Conservation (phyloP, 176 grass and related monocot species). For the Chrysopogon serrulatus region DNA sequence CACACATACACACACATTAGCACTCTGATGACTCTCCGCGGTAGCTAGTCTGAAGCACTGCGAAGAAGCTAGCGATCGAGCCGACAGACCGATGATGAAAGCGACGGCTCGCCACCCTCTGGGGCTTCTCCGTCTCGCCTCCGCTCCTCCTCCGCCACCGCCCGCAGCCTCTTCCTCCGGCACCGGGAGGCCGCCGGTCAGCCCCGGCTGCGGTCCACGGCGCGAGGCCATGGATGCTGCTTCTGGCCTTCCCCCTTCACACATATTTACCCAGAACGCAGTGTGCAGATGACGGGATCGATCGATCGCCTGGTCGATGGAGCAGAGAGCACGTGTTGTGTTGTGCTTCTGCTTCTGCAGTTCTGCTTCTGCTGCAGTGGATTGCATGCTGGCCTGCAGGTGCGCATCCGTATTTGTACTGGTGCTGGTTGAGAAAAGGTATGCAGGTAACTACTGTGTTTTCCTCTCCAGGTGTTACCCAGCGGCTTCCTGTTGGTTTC, state of each 20-base stretch:
- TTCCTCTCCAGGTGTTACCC: neutral
- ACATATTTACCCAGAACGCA: neutral
- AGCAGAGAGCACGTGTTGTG: neutral
- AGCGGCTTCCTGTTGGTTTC: neutral
- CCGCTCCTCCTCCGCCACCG: neutral
- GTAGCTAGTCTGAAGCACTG: too few species aligned
- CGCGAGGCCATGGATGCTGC: neutral
- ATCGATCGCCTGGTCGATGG: neutral
- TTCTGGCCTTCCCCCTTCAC: neutral
- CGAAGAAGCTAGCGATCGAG: too few species aligned
- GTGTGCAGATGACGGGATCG: neutral
- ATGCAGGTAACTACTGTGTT: neutral
- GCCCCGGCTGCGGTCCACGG: neutral
- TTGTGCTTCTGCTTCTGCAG: neutral
- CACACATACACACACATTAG: too few species aligned
- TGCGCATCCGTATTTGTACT: neutral
- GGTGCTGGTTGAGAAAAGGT: neutral
- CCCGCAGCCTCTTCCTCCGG: neutral
- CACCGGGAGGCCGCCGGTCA: neutral
- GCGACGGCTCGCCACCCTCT: constrained; percentile 19
- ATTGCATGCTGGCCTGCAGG: neutral
- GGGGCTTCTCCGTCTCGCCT: constrained; percentile 5
- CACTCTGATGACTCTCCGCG: too few species aligned
- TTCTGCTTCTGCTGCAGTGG: neutral
- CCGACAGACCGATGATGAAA: constrained; percentile 15